phyloP scores from a whole-genome alignment of 495 filamentous ascomycete genomes.

The Penicillium dipodomyicola region DNA sequence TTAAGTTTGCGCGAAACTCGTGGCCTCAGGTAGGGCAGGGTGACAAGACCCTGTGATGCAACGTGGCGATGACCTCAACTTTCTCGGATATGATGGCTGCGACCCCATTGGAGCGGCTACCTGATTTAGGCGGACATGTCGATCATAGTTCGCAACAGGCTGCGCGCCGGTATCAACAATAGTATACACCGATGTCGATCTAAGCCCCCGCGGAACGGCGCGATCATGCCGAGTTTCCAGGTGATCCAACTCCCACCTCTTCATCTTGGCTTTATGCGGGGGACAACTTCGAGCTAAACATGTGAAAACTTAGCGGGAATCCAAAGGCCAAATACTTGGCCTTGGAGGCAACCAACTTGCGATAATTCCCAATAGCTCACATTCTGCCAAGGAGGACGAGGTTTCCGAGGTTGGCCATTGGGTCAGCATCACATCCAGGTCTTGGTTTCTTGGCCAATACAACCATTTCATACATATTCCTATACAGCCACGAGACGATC shows the following conservation, averaged over 20 bases:
- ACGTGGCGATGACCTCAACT: constrained; percentile 15
- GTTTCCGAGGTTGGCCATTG: neutral
- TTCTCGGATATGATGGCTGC: neutral
- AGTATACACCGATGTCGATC: neutral
- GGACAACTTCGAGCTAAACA: neutral
- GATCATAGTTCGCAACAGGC: constrained; percentile 20
- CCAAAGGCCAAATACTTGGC: neutral
- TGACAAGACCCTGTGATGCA: constrained; percentile 30
- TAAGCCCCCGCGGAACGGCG: constrained; percentile 4
- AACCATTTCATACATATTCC: constrained; percentile 1
- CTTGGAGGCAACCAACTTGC: neutral
- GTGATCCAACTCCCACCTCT: constrained; percentile 20
- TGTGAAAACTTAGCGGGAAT: neutral
- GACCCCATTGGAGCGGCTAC: constrained; percentile 12
- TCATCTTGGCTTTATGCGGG: constrained; percentile 15
- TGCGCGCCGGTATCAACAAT: constrained; percentile 6
- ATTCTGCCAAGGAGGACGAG: neutral
- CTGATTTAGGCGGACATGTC: constrained; percentile 4
- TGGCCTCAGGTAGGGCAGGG: constrained; percentile 18
- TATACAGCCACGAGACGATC: neutral
- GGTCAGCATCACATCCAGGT: neutral
- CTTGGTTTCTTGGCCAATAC: neutral
- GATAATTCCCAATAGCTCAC: neutral
- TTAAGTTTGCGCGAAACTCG: neutral
- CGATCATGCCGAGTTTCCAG: constrained; percentile 26